Base-by-base conservation (phyloP, 768 basidiomycete species). In the Lentinula detonsa region DNA sequence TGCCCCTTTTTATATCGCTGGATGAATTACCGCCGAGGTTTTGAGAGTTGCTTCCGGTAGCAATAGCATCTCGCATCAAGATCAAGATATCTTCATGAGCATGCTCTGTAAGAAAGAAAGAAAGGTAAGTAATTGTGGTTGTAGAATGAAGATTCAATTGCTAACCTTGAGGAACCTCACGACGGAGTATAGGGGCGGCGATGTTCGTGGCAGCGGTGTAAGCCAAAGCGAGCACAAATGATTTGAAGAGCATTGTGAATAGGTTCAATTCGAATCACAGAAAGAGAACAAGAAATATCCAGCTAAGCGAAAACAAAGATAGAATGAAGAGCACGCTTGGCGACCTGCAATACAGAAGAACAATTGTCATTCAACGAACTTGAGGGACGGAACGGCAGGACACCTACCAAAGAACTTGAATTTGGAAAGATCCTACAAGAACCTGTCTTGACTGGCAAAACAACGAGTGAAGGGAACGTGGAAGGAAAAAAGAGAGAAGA, bases 121-220 rank as follows among this genome's bases (percentile, higher is more conserved):
- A 43, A 55, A 55, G 39, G 54, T 62, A 39, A 66, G 50, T 45
- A 61, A 58, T 55, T 42, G 37, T 11, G 18, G 23, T 15, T 15
- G 4, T 43, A 2, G 63, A 49, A 21, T 31, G 13, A 9, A 5
- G 5, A 31, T 31, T 40, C 40, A 28, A 31, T 3, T 9, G 31
- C 39, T 61, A 67, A 84, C 85, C 84, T 76, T 87, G 85, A 23
- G 85, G 85, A 33, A 86, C 85, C 71, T 86, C 85, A 63, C 85
- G 82, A 63, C 76, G 78, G 9, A 59, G 18, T 56, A 81, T 72
- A 21, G 83, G 83, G 23, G 75, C 69, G 49, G 80, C 76, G 10
- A 73, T 66, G 33, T 70, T 68, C 46, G 70, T 65, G 59, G 68
- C 65, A 57, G 73, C 71, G 59, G 80, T 62, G 61, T 64, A 71